Base-by-base conservation (phyloP, 129 eudicot species). In the Dittrichia graveolens region DNA sequence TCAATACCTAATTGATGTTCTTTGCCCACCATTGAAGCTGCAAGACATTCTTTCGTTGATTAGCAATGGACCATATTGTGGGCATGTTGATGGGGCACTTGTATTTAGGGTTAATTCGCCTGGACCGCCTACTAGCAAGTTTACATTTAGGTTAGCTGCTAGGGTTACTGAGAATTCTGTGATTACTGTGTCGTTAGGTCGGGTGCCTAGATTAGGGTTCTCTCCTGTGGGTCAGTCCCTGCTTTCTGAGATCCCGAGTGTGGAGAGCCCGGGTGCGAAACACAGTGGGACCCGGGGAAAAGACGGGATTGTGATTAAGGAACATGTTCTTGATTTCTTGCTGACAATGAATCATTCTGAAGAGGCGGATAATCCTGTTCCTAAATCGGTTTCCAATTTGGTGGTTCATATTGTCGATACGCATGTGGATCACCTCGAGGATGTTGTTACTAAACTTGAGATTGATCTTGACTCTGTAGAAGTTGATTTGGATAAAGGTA, bases 311-410 rank as follows among this genome's bases (percentile, higher is more conserved):
- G 96, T 90, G 60, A 95, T 95, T 40, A 82, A 64, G 81, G 99
- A 95, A 61, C 99, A 91, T 72, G 97, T 91, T 74, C 90, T 91
- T 77, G 99, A 91, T 35, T 88, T 86, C 80, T 81, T 95, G 46
- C 73, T 95, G 87, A 90, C 84, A 0, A 88, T 95, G 99, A 95
- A 95, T 79, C 99, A 95, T 75, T 86, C 97, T 5, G 99, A 95
- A 81, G 99, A 91, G 73, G 97, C 96, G 34, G 99, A 95, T 80
- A 95, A 95, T 74, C 97, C 97, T 43, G 99, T 95, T 61, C 99
- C 99, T 3, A 86, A 81, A 61, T 88, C 97, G 2, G 83, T 91
- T 3, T 84, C 99, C 1, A 91, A 95, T 71, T 89, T 95, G 75
- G 96, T 95, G 2, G 92, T 95, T 74, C 99, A 95, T 71, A 65